A percentile compares a stretch with the other conserved stretches of the same genome.
These are phyloP conservation scores for Asterochloris sp. DNA, from an alignment of 139 green algal genomes.

Conservation along the genomic window DNA sequence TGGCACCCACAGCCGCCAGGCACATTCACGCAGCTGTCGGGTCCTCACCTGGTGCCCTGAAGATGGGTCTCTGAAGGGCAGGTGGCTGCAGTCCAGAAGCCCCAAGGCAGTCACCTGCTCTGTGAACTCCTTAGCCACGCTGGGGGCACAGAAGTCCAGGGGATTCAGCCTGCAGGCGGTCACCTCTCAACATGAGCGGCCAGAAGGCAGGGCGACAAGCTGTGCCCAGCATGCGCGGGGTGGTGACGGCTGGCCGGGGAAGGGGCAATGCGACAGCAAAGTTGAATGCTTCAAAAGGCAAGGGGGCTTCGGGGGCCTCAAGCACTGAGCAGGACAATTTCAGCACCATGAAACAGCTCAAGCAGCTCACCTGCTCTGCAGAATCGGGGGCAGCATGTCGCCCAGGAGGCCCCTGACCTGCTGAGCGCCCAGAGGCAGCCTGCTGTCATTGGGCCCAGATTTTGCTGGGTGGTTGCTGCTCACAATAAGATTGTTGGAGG, in stretches of 20 bases:
- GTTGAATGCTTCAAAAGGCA: not conserved
- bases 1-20: slow-evolving; percentile 22
- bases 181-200: not conserved
- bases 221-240: too few species aligned
- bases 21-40: not conserved
- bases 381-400: not conserved
- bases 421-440: too few species aligned
- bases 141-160: slow-evolving; percentile 57
- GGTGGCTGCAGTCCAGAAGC: slow-evolving; percentile 17
- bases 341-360: not conserved
- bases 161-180: slow-evolving; percentile 44
- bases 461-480: too few species aligned
- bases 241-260: too few species aligned
- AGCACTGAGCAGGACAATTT: not conserved
- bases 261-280: too few species aligned
- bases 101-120: slow-evolving; percentile 9
- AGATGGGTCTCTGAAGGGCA: too few species aligned
- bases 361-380: slow-evolving; percentile 1
- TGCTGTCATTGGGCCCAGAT: too few species aligned
- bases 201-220: too few species aligned
- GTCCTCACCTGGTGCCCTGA: not conserved
- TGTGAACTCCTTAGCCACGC: slow-evolving; percentile 64
- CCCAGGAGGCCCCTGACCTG: not conserved
- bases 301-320: not conserved
- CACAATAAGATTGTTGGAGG: too few species aligned